Evolutionary conservation across 192 early-diverging fungal species (phyloP).

Genomic region (Coemansia aciculifera): DNA sequence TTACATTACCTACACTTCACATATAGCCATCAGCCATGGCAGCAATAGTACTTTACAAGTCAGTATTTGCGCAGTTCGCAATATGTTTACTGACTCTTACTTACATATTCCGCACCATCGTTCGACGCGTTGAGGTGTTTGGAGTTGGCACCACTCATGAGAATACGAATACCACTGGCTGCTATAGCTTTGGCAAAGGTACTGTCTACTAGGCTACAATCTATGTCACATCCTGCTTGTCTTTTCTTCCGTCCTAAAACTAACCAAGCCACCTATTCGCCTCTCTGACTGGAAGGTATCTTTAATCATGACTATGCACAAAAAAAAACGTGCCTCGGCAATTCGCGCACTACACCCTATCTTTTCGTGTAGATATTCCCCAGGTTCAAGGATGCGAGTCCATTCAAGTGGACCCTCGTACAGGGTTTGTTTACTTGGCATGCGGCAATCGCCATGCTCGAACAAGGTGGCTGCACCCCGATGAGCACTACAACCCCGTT

Average conservation of each 20-base stretch:
- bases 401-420: constrained; percentile 56
- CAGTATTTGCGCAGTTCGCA: constrained; percentile 30
- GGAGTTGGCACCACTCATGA: constrained; percentile 35
- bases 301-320: neutral
- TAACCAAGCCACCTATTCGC: neutral
- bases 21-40: neutral
- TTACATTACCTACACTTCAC: neutral
- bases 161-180: constrained; percentile 36
- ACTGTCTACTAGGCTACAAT: neutral
- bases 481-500: constrained; percentile 14
- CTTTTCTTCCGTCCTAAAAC: neutral
- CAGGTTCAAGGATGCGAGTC: constrained; percentile 61
- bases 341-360: neutral
- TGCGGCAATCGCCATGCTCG: constrained; percentile 56
- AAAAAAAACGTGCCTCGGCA: neutral
- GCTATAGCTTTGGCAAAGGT: constrained; percentile 50
- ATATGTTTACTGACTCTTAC: constrained; percentile 20
- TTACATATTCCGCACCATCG: constrained; percentile 26
- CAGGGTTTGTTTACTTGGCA: constrained; percentile 59
- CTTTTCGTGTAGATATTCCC: constrained; percentile 25
- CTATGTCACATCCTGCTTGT: neutral
- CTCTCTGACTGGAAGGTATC: neutral
- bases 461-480: constrained; percentile 53
- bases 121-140: constrained; percentile 31
- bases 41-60: constrained; percentile 18